phyloP scores from a whole-genome alignment of 2,329 filamentous ascomycete genomes.

The Xylariales sp. region DNA sequence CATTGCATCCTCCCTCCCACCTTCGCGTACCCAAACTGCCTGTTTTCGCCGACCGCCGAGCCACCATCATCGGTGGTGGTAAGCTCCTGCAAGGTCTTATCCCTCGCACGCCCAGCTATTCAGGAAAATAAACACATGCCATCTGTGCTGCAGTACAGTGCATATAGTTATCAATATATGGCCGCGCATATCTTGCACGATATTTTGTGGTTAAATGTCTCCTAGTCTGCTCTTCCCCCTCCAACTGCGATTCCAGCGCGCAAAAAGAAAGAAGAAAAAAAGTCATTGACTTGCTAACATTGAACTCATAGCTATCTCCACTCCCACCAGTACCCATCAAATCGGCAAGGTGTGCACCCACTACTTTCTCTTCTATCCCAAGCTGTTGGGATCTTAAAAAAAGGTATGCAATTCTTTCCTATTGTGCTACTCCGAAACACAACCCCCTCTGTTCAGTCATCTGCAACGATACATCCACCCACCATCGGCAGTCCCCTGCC shows the following conservation, averaged over 20 bases:
- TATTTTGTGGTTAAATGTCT: too few species aligned
- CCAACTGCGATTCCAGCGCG: too few species aligned
- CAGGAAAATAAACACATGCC: too few species aligned
- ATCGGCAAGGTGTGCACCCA: conserved; percentile 7
- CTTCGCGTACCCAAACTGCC: conserved; percentile 4
- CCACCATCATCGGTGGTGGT: conserved; percentile 19
- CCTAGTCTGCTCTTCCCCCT: too few species aligned
- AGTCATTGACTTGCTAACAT: too few species aligned
- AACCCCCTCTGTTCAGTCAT: conserved; percentile 19
- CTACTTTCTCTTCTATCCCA: conserved; percentile 5
- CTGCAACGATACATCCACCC: conserved; percentile 30
- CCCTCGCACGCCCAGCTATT: too few species aligned
- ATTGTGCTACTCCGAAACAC: conserved; percentile 13
- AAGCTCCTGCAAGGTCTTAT: conserved; percentile 17
- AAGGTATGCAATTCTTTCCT: conserved; percentile 22
- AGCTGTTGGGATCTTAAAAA: conserved; percentile 6
- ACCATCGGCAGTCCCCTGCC: conserved; percentile 19
- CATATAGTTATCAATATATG: conserved; percentile 11
- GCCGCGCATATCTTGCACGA: conserved; percentile 1
- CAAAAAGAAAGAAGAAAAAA: too few species aligned
- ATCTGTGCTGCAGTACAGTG: conserved; percentile 6
- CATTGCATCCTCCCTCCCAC: conserved; percentile 7
- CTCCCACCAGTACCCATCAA: conserved; percentile 1
- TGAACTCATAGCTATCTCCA: too few species aligned
- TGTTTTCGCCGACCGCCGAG: conserved; percentile 14